Evolutionary conservation across 805 yeast genomes (phyloP), one percentile per base, ranked within the genome.

Genomic region (Ogataea angusta): DNA sequence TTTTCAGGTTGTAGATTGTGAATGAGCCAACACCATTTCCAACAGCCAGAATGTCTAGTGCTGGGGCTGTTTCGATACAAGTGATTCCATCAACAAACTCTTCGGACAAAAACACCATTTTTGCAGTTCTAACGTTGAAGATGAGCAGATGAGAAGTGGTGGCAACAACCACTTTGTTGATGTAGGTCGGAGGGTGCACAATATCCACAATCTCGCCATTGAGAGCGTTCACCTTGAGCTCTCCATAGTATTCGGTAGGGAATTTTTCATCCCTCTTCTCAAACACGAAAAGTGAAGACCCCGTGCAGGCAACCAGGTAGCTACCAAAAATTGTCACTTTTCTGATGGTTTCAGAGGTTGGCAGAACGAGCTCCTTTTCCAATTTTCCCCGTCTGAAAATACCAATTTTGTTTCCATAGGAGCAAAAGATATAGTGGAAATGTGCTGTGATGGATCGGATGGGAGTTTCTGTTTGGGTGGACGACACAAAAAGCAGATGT

Each of bases 121-220:
- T 87, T 1, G 88, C 89, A 0, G 95, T 78, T 53, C 87, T 76
- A 40, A 90, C 68, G 56, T 93, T 95, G 63, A 73, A 75, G 19
- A 95, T 65, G 37, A 77, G 61, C 10, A 90, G 43, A 33, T 75
- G 72, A 2, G 75, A 62, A 4, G 81, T 70, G 1, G 97, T 86
- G n/a, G 90, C 86, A 22, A 91, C 80, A 2, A 85, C 82, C 19
- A 95, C 67, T 59, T 93, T 93, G 69, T 93, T 93, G 56, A 95
- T 63, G 59, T 91, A 90, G 0, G 99, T 91, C 22, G 97, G 90
- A 36, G 91, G 82, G 61, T 93, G 99, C 9, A 78, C 55, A 14
- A 85, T 49, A 30, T 80, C 82, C 9, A 83, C 81, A 13, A 93
- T 73, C 6, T 70, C 73, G 16, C 95, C 96, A 49, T 84, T 81